Percentiles rank a stretch among this genome's conserved stretches.
These are phyloP conservation scores for Agapanthus africanus DNA, from an alignment of 106 monocot genomes.

Conservation along the genomic window DNA sequence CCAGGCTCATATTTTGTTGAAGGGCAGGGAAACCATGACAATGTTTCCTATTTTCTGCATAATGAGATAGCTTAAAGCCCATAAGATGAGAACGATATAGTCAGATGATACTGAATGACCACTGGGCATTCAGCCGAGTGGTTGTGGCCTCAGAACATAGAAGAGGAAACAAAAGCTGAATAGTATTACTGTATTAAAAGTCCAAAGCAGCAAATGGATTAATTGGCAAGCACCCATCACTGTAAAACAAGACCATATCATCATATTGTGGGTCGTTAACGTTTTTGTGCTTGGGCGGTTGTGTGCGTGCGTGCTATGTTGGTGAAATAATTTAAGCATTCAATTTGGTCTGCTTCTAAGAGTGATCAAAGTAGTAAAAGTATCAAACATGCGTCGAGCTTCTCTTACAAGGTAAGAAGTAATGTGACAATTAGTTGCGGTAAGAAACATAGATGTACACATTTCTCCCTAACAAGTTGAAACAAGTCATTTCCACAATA, in stretches of 20 bases:
- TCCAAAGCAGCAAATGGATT: not conserved
- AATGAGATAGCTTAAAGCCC: not conserved
- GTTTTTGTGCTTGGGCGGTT: too few species aligned
- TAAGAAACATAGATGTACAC: too few species aligned
- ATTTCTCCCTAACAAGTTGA: too few species aligned
- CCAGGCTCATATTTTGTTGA: not conserved
- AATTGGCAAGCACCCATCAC: not conserved
- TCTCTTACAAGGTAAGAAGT: too few species aligned
- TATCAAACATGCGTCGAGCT: too few species aligned
- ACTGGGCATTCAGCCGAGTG: not conserved
- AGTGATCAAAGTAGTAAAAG: too few species aligned
- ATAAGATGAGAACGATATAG: not conserved
- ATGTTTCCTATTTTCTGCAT: not conserved
- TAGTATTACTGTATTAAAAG: not conserved
- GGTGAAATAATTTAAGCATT: not conserved
- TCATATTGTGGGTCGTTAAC: too few species aligned
- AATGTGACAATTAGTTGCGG: too few species aligned
- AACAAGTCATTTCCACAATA: too few species aligned
- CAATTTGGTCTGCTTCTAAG: not conserved
- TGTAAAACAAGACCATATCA: not conserved
- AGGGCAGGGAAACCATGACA: not conserved
- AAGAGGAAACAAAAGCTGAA: not conserved
- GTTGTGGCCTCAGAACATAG: not conserved
- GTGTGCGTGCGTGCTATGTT: too few species aligned
- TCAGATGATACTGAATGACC: not conserved